Evolutionary conservation across 805 yeast species (phyloP).

Genomic region (Komagataella kurtzmanii): DNA sequence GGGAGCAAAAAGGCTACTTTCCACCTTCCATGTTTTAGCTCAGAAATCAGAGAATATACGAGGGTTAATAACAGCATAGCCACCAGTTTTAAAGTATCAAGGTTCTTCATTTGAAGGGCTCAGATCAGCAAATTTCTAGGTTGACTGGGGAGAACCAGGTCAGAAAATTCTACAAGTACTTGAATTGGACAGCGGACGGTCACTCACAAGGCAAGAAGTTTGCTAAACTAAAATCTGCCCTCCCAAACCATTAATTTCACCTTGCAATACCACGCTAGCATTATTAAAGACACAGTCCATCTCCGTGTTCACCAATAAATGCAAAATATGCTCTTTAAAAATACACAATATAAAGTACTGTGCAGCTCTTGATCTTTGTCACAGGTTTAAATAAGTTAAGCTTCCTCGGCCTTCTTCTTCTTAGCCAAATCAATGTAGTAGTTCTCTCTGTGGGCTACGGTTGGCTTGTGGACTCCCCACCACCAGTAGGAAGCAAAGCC

Average conservation of each 20-base stretch:
- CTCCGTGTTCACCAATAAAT: background rate
- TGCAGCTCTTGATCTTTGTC: background rate
- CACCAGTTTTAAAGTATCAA: too few relatives aligned
- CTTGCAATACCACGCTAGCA: background rate
- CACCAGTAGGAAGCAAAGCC: conserved; percentile 68
- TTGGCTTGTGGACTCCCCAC: conserved; percentile 70
- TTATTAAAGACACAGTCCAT: background rate
- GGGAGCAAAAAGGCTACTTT: too few relatives aligned
- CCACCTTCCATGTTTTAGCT: too few relatives aligned
- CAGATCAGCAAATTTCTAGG: too few relatives aligned
- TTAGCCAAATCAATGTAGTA: conserved; percentile 73
- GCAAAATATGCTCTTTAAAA: background rate
- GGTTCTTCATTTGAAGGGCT: too few relatives aligned
- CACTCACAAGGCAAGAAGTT: background rate
- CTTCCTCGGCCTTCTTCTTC: conserved; percentile 50
- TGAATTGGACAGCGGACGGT: background rate
- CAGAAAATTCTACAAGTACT: background rate
- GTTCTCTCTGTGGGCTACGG: conserved; percentile 66
- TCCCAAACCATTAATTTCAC: background rate
- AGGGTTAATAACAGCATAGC: too few relatives aligned
- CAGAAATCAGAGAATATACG: too few relatives aligned
- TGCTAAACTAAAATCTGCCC: background rate
- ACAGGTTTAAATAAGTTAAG: conserved; percentile 1
- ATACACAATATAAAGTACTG: background rate
- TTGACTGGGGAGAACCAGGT: background rate